A percentile compares a stretch with the other conserved stretches of the same genome.
Evolutionary conservation across 768 basidiomycete species (phyloP).

Genomic region (Melanogaster broomeanus): DNA sequence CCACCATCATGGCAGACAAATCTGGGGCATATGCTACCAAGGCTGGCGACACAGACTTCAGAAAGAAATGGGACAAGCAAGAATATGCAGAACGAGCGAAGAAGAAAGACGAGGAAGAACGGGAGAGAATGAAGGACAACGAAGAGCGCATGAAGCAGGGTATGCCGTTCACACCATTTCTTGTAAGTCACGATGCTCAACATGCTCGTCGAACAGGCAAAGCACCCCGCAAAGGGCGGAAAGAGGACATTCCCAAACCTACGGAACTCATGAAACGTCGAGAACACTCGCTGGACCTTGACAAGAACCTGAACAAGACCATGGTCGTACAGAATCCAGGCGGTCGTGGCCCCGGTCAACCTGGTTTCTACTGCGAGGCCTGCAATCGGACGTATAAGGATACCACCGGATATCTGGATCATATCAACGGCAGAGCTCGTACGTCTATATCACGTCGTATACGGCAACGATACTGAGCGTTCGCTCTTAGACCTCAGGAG

Average conservation of each 20-base stretch:
- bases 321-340: constrained; percentile 89
- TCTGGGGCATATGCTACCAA: constrained; percentile 39
- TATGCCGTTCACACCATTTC: constrained; percentile 25
- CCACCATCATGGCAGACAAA: constrained; percentile 29
- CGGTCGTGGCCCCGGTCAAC: constrained; percentile 84
- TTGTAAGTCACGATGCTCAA: not conserved
- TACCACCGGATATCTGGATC: constrained; percentile 90
- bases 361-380: constrained; percentile 91
- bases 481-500: constrained; percentile 74
- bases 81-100: constrained; percentile 84
- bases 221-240: constrained; percentile 63
- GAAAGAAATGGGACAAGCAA: constrained; percentile 95
- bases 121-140: constrained; percentile 83
- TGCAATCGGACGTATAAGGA: constrained; percentile 95
- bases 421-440: constrained; percentile 94
- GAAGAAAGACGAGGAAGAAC: constrained; percentile 77
- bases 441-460: constrained; percentile 36
- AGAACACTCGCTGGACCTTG: constrained; percentile 81
- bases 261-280: constrained; percentile 93
- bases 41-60: constrained; percentile 67
- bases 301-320: constrained; percentile 94
- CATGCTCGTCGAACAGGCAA: constrained; percentile 56
- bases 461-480: not conserved
- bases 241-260: constrained; percentile 86
- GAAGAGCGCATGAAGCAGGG: constrained; percentile 86